A percentile compares a stretch with the other conserved stretches of the same genome.
These are phyloP conservation scores for Rhizopus arrhizus DNA, from an alignment of 371 early-diverging fungal genomes.

Conservation along the genomic window DNA sequence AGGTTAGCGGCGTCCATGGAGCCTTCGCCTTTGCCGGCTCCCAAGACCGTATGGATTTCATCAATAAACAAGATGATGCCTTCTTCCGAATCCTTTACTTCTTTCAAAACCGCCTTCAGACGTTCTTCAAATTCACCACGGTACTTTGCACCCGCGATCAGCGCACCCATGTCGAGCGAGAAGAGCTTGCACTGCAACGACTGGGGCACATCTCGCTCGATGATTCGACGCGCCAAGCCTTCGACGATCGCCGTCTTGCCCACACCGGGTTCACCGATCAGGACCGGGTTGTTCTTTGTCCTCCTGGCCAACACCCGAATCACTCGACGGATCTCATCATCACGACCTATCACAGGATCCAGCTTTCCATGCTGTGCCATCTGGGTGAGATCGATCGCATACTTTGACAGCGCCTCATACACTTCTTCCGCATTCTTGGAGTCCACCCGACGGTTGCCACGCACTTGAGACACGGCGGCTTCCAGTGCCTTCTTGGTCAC, in stretches of 20 bases:
- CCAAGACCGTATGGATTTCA: constrained; percentile 96
- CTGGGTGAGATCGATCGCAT: constrained; percentile 89
- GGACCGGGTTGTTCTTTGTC: constrained; percentile 91
- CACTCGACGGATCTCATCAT: constrained; percentile 82
- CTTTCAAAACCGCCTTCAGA: constrained; percentile 95
- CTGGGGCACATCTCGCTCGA: constrained; percentile 91
- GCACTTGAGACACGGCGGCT: constrained; percentile 75
- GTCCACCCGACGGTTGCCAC: constrained; percentile 86
- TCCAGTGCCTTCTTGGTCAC: constrained; percentile 73
- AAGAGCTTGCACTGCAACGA: constrained; percentile 85
- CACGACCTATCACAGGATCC: constrained; percentile 91
- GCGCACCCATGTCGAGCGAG: constrained; percentile 95
- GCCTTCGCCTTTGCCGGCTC: constrained; percentile 91
- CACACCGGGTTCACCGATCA: constrained; percentile 88
- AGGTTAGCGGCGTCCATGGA: constrained; percentile 95
- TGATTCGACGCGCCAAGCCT: constrained; percentile 96
- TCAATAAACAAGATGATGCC: constrained; percentile 98
- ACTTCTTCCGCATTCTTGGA: constrained; percentile 85
- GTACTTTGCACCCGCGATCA: constrained; percentile 87
- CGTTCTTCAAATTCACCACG: constrained; percentile 99
- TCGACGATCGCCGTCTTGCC: constrained; percentile 97
- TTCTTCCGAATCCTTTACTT: constrained; percentile 88
- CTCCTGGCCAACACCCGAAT: constrained; percentile 80
- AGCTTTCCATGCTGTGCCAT: constrained; percentile 76
- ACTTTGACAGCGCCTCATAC: constrained; percentile 86